Base-by-base conservation (phyloP, 768 basidiomycete species). In the Jaapia argillacea region DNA sequence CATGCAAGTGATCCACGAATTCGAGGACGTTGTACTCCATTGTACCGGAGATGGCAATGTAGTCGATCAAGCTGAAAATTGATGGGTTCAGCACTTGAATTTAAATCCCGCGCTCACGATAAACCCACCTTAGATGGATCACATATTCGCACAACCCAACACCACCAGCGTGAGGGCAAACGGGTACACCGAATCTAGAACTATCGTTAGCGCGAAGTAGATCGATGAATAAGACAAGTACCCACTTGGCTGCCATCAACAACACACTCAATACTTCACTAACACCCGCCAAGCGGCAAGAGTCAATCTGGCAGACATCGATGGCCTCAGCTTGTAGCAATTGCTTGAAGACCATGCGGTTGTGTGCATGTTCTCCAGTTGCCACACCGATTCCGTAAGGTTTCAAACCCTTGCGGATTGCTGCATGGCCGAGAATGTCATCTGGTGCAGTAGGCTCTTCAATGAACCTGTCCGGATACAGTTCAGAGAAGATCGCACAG, bases 1-100 rank as follows among this genome's bases (percentile, higher is more conserved):
- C 90, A 62, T 98, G 93, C 28, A 97, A 69, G 60, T 96, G 93
- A 57, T 90, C 83, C 24, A 81, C 85, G 50, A 77, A 88, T 61
- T 90, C 92, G 31, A 97, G 79, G 3, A 96, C 93, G 57, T 97
- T 96, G 40, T 86, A 77, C 51, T 93, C 90, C 81, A 93, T 93
- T 16, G 81, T 75, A 2, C 91, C 93, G 1, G 91, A 93, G 43
- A 97, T 70, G 47, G 76, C 78, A 52, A 98, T 86, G 57, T 93
- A 97, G 63, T 98, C 93, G 58, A 97, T 96, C 53, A 96, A 63
- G 44, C 84, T 84, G 54, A 31, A 10, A 16, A 21, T 21, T 7
- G 37, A 21, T 7, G 7, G 10, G 10, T 10, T 38, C 10, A 21
- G 28, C 10, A 16, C 28, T 10, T 10, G 28, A 16, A 33, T 33